Base-by-base conservation (phyloP, 176 grass and related monocot species). In the Juncus inflexus region DNA sequence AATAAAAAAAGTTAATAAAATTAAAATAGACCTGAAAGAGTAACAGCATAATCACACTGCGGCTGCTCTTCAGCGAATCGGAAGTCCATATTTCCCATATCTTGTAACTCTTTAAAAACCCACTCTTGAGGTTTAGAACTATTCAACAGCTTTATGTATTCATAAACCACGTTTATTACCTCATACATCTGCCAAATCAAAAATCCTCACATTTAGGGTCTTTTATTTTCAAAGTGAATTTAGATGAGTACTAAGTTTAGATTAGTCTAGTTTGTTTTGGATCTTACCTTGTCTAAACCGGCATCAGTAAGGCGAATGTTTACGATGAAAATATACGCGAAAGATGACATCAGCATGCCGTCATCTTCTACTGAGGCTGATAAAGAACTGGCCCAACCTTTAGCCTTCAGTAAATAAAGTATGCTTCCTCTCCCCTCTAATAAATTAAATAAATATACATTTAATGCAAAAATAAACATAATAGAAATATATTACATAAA, bases 351-450 rank as follows among this genome's bases (percentile, higher is more conserved):
- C 12, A 77, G 82, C 58, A 79, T 71, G 77, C 94, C 94, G 71
- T 79, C 85, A 58, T 73, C 79, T 65, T 82, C 82, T 72, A 97
- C 82, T 58, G 82, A 87, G 81, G 94, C 85, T 68, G 87, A 91
- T 64, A 97, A 79, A 75, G 74, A 81, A 78, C 65, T 84, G 5
- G 71, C 85, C 87, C 70, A 97, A 64, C 87, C 88, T 79, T 86
- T 91, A 80, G 79, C 74, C 76, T 97, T 97, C 42, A 97, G 70
- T 64, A 77, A 89, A 89, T 82, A 91, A 69, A 97, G 80, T 74
- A 97, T 81, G 73, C 94, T 97, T 75, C 94, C 94, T 58, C 81
- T 97, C n/a, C 85, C 87, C 88, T 97, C 88, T 97, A 84, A 74
- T 15, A 77, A 83, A 81, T 75, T 45, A 40, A 73, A n/a, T n/a